Base-by-base conservation (phyloP, 1,284 basidiomycete species). In the Fomitopsis palustris region DNA sequence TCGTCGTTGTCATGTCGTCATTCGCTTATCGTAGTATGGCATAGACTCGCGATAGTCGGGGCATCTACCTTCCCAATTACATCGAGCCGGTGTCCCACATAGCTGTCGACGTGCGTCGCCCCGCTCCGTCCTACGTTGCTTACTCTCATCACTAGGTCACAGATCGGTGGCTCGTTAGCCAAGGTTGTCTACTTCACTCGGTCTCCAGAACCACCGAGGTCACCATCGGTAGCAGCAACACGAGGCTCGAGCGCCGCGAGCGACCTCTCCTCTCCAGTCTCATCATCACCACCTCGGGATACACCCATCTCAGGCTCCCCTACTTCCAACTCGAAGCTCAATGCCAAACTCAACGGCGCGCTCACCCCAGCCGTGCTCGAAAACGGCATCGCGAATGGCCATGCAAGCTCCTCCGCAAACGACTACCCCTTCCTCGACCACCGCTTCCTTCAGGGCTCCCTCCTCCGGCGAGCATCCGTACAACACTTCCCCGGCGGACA, bases 181-280 rank as follows among this genome's bases (percentile, higher is more conserved):
- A 99, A 99, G 75, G 93, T 99, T 58, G 94, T 98, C 67, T 99
- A 98, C 78, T 99, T 99, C 74, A 97, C 95, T 56, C 89, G 95
- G 43, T 95, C 93, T 17, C 86, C 89, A 8, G 88, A 92, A 57
- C 89, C 88, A 3, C 87, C 88, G 27, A 79, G 83, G 42, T 88
- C 88, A 7, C 86, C 88, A 19, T 87, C 86, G 19, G 72, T 85
- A 55, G 78, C 71, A 62, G 85, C 86, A 2, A 86, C 86, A 19
- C 74, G 72, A 51, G 86, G 84, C 16, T 83, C 81, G 38, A 72
- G 72, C 35, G 45, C 25, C 25, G 45, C 45, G 7, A 81, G 79
- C 68, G 73, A 75, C 55, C 65, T 82, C 38, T 80, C 81, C 7
- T 78, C 80, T 55, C 65, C 57, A 17, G 39, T 63, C 52, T 59